A percentile compares a stretch with the other conserved stretches of the same genome.
These are phyloP conservation scores for Pterulicium gracile DNA, from an alignment of 1,284 basidiomycete species.

Conservation along the genomic window DNA sequence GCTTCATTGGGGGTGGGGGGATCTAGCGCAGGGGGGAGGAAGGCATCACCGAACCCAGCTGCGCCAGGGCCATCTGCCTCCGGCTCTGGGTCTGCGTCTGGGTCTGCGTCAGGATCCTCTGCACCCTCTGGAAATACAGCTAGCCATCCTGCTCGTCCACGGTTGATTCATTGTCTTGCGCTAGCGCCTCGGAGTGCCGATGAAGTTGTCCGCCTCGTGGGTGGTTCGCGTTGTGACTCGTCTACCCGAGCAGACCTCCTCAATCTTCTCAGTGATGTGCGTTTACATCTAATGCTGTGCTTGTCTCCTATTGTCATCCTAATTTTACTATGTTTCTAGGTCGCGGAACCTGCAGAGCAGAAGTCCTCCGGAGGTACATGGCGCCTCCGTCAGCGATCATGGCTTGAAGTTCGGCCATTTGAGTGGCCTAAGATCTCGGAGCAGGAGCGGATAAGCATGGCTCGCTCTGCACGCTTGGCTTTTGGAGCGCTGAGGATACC, in stretches of 20 bases:
- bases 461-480: constrained; percentile 34
- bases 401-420: constrained; percentile 59
- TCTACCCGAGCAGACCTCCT: constrained; percentile 27
- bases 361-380: constrained; percentile 30
- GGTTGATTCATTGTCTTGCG: constrained; percentile 47
- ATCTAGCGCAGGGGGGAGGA: no score
- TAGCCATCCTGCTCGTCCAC: constrained; percentile 24
- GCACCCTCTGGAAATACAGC: constrained; percentile 17
- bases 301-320: constrained; percentile 3
- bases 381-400: constrained; percentile 40
- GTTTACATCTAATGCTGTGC: constrained; percentile 10
- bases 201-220: constrained; percentile 30
- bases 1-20: no score
- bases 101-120: constrained; percentile 17
- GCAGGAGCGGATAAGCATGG: constrained; percentile 31
- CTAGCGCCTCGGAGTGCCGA: constrained; percentile 32
- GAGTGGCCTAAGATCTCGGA: constrained; percentile 41
- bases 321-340: constrained; percentile 19
- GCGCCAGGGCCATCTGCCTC: constrained; percentile 15
- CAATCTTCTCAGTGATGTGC: constrained; percentile 37
- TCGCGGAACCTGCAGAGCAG: constrained; percentile 35
- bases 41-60: no score
- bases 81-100: constrained; percentile 12
- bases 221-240: constrained; percentile 22
- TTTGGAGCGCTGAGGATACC: constrained; percentile 41